Evolutionary conservation across 371 early-diverging fungal genomes (phyloP).

Genomic region (Mucor plumbeus): DNA sequence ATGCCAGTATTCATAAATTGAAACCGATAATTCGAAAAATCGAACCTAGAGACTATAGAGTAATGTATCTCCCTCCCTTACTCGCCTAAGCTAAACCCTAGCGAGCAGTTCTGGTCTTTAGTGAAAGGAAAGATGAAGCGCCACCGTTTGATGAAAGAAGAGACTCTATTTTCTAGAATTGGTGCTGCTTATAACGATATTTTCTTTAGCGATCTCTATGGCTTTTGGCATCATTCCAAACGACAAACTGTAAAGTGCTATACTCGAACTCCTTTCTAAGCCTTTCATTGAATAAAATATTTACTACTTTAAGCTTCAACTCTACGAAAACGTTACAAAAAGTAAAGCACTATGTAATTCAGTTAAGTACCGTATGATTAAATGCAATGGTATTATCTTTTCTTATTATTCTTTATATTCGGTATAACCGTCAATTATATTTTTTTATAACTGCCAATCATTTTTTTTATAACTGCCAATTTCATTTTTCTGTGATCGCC

Average conservation of each 20-base stretch:
- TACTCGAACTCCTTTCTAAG: too few relatives aligned
- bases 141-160: constrained; percentile 19
- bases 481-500: too few relatives aligned
- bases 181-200: constrained; percentile 13
- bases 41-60: constrained; percentile 23
- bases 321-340: background rate
- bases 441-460: too few relatives aligned
- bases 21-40: constrained; percentile 26
- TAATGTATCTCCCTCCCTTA: constrained; percentile 10
- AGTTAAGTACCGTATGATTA: background rate
- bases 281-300: background rate
- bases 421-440: too few relatives aligned
- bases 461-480: too few relatives aligned
- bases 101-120: constrained; percentile 18
- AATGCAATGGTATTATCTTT: background rate
- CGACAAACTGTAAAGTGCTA: background rate
- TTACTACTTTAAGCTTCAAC: background rate
- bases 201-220: background rate
- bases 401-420: too few relatives aligned
- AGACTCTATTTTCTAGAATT: constrained; percentile 16
- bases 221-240: background rate
- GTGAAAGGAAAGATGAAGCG: constrained; percentile 27
- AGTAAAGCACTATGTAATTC: background rate
- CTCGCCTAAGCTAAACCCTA: constrained; percentile 14
- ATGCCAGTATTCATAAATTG: constrained; percentile 23